Evolutionary conservation across 108 stramenopile genomes (phyloP), one percentile per base, ranked within the genome.

Genomic region (Nitzschia sp.): DNA sequence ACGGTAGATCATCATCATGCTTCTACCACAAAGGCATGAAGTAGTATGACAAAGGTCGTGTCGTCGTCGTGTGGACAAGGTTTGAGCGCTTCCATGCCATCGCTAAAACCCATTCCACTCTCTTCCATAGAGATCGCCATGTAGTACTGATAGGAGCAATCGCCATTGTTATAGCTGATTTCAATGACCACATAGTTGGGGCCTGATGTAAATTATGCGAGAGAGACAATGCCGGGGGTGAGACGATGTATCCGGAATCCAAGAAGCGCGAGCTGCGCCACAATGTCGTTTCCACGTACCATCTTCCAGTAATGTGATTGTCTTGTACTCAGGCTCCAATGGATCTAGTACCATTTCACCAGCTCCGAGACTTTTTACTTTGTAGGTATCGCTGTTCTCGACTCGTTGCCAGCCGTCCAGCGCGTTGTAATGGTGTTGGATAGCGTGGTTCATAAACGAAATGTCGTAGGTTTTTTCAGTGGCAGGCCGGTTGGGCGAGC

Each of bases 11-110:
- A n/a, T n/a, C n/a, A n/a, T 51, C 21, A 51, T 19, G 21, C 49
- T 51, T 51, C 49, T 21, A 51, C 21, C 4, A 51, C 49, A 19
- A 51, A 51, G 11, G 49, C 49, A 51, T 51, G 49, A 19, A 51
- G 49, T 51, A 51, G 21, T 5, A 23, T 23, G 49, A 19, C 49
- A 51, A 51, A 51, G 4, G 21, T 51, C 21, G 4, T 8, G n/a
- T 19, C 49, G 21, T 19, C 4, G n/a, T 23, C 21, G n/a, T 17
- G 21, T 4, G 49, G 8, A 51, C 49, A 42, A 6, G 38, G 13
- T 19, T 23, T 51, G 49, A 51, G 49, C 11, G 49, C n/a, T 19
- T 51, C 49, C 21, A 21, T 51, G 21, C 49, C 49, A 23, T 23
- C 21, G 21, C 19, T 51, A 23, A 51, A 51, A 19, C 49, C 49